phyloP scores from a whole-genome alignment of 2,329 filamentous ascomycete genomes.

The Monilinia laxa region DNA sequence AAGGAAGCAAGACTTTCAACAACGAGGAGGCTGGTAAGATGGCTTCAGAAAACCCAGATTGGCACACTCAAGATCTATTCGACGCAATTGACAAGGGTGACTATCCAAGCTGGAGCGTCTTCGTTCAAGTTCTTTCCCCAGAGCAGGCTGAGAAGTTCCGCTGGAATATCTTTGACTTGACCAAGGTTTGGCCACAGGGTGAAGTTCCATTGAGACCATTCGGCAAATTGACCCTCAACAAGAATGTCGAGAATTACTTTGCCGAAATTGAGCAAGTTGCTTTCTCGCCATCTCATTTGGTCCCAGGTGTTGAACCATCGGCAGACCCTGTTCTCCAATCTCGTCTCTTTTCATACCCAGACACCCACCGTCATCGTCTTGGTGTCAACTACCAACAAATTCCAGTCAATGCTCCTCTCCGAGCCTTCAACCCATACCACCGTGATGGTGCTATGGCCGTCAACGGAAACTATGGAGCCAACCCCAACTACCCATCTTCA shows the following conservation, averaged over 20 bases:
- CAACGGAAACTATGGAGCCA: conserved; percentile 62
- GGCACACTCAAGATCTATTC: conserved; percentile 62
- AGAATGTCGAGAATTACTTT: conserved; percentile 62
- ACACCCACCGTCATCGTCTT: conserved; percentile 59
- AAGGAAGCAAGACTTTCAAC: conserved; percentile 60
- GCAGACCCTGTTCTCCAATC: conserved; percentile 69
- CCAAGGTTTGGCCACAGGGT: conserved; percentile 66
- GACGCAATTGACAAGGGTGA: conserved; percentile 61
- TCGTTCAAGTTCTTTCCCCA: conserved; percentile 62
- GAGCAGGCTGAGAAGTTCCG: conserved; percentile 60
- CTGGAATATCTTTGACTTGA: conserved; percentile 67
- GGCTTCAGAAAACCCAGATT: conserved; percentile 59
- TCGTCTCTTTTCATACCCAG: conserved; percentile 69
- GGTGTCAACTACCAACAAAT: conserved; percentile 60
- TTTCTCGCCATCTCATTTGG: conserved; percentile 66
- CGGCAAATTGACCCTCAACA: conserved; percentile 63
- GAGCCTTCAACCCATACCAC: conserved; percentile 67
- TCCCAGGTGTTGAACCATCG: conserved; percentile 66
- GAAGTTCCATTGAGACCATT: conserved; percentile 61
- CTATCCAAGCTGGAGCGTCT: conserved; percentile 62
- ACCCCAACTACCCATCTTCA: conserved; percentile 57
- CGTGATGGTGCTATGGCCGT: conserved; percentile 70
- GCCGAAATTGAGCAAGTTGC: conserved; percentile 68
- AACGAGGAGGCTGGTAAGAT: conserved; percentile 56
- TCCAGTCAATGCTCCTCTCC: conserved; percentile 49